A percentile compares a stretch with the other conserved stretches of the same genome.
phyloP scores from a whole-genome alignment of 1,284 basidiomycete species.

The Trichosporon faecale region DNA sequence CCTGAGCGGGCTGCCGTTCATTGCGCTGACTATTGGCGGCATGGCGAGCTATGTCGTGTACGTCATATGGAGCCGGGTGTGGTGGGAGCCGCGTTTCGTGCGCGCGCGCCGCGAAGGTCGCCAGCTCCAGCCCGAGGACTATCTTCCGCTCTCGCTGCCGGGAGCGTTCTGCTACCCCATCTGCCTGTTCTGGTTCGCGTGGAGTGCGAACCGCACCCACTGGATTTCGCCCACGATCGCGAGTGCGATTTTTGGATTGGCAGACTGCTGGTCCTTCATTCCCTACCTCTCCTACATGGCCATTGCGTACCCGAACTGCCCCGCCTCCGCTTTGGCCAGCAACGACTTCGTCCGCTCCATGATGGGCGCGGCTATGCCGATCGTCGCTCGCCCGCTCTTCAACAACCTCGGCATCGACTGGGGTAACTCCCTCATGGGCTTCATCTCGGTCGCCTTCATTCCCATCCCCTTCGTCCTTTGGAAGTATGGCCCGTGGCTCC shows the following conservation, averaged over 20 bases:
- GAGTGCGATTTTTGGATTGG: constrained; percentile 42
- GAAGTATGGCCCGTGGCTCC: constrained; percentile 54
- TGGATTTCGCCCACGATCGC: constrained; percentile 46
- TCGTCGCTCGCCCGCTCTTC: constrained; percentile 46
- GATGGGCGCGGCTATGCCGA: constrained; percentile 49
- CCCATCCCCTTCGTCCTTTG: constrained; percentile 45
- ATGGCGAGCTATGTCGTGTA: constrained; percentile 33
- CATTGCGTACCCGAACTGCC: constrained; percentile 64
- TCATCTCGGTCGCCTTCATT: constrained; percentile 36
- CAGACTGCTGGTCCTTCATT: constrained; percentile 28
- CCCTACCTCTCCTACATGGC: constrained; percentile 59
- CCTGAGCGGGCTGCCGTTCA: constrained; percentile 42
- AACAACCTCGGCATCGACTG: constrained; percentile 50
- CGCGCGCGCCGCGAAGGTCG: constrained; percentile 13
- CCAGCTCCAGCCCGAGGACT: constrained; percentile 26
- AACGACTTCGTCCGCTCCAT: constrained; percentile 53
- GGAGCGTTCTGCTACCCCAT: constrained; percentile 45
- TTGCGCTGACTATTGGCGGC: constrained; percentile 39
- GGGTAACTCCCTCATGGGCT: constrained; percentile 48
- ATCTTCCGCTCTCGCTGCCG: constrained; percentile 41
- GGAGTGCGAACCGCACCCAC: constrained; percentile 43
- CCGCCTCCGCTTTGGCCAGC: constrained; percentile 48
- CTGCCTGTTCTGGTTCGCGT: constrained; percentile 49
- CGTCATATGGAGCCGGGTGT: constrained; percentile 33
- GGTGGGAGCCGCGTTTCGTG: constrained; percentile 40